Base-by-base conservation (phyloP, 78 protist genomes). In the Polysphondylium violaceum region DNA sequence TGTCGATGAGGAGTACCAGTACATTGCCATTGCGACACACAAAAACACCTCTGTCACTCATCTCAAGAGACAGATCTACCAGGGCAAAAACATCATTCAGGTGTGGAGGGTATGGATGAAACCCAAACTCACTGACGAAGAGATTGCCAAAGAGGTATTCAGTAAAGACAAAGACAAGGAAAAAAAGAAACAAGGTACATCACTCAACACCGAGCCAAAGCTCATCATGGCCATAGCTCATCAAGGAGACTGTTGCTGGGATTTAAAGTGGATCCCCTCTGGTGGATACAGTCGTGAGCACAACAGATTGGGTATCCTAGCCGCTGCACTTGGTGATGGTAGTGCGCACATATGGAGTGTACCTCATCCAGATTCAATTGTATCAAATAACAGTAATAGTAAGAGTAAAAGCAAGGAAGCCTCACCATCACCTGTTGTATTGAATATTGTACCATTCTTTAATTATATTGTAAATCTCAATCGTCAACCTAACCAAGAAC, bases 311-410 rank as follows among this genome's bases (percentile, higher is more conserved):
- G 90, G 90, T 55, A 40, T 83, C 12, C n/a, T 83, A 11, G 77
- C 78, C 7, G 90, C 78, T 56, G 76, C 67, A 31, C 21, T 83
- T 14, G 90, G 90, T 25, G 90, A 83, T 83, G 90, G 79, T 4
- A 69, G 74, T 43, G 78, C 69, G 19, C 50, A 68, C 4, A 40
- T 58, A 23, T 83, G 72, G 67, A 25, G 69, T 53, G 12, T 83
- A 9, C 90, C 90, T 7, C 63, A 67, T 56, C 90, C 90, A 35
- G 53, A 47, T 74, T 17, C 25, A 59, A 25, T 56, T 58, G 2
- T 2, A 17, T n/a, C 12, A 56, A 9, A 56, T 56, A 56, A 17
- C 11, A 9, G 58, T 41, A 0, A 19, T 36, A 3, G 33, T 31
- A 41, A 3, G 7, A 50, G 23, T 47, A 0, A 16, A 47, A 9